Evolutionary conservation across 257 asterid genomes (phyloP).

Genomic region (Avicennia marina): DNA sequence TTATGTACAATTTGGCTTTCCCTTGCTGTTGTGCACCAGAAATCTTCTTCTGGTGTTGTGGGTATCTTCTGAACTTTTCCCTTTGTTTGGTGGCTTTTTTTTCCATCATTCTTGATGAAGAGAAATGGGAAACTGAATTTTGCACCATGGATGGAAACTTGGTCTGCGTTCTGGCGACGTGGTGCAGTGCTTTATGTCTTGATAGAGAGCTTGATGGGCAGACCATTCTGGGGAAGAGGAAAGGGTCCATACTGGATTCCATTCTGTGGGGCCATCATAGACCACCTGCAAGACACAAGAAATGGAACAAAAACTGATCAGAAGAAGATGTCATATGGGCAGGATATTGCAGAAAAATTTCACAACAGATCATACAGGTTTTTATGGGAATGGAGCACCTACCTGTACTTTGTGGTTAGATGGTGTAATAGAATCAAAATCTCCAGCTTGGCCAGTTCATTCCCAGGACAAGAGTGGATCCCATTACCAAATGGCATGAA

Average conservation of each 20-base stretch:
- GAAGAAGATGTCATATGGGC: constrained; percentile 14
- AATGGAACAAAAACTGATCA: constrained; percentile 25
- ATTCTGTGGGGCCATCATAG: constrained; percentile 78
- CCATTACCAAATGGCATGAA: constrained; percentile 99
- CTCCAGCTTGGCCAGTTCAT: constrained; percentile 93
- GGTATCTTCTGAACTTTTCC: neutral
- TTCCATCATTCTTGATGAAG: constrained; percentile 19
- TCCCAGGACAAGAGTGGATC: constrained; percentile 88
- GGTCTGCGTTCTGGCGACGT: constrained; percentile 2
- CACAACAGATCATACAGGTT: neutral
- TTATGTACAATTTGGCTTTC: constrained; percentile 32
- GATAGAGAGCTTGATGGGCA: constrained; percentile 67
- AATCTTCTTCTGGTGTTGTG: constrained; percentile 33
- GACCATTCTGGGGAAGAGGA: constrained; percentile 96
- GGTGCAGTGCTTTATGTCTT: constrained; percentile 21
- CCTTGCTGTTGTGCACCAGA: constrained; percentile 17
- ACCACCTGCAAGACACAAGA: constrained; percentile 68
- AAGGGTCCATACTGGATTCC: constrained; percentile 96
- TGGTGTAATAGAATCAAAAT: constrained; percentile 81
- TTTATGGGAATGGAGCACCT: neutral
- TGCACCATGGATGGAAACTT: neutral
- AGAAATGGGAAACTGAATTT: neutral
- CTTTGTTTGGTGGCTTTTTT: neutral
- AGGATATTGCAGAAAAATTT: constrained; percentile 1
- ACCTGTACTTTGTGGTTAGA: constrained; percentile 93